A percentile compares a stretch with the other conserved stretches of the same genome.
Evolutionary conservation across 208 protist genomes (phyloP).

Genomic region (Trichomonas gallinae): DNA sequence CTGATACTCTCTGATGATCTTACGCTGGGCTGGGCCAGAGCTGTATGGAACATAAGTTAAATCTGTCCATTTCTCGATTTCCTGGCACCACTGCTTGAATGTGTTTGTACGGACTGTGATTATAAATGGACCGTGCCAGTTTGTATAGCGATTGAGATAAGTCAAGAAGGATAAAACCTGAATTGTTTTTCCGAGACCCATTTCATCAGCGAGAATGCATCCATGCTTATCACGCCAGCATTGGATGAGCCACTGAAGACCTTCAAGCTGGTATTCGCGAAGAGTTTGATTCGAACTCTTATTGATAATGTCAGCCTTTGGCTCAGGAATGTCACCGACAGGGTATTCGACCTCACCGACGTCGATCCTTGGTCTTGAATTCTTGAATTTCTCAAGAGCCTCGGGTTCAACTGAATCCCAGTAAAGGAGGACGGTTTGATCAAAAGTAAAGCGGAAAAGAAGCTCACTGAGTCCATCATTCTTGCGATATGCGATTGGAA

Average conservation of each 20-base stretch:
- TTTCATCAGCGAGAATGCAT: conserved; percentile 91
- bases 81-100: conserved; percentile 16
- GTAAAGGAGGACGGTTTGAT: not conserved
- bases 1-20: not conserved
- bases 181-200: conserved; percentile 49
- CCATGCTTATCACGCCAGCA: conserved; percentile 75
- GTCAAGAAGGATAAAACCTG: conserved; percentile 19
- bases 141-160: not conserved
- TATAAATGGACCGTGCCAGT: conserved; percentile 16
- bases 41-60: conserved; percentile 8
- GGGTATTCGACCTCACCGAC: not conserved
- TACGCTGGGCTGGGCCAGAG: not conserved
- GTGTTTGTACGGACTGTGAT: not conserved
- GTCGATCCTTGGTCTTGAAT: no score
- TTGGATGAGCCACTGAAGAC: conserved; percentile 78
- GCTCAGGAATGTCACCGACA: not conserved
- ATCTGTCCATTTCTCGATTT: conserved; percentile 25
- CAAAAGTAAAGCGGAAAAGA: not conserved
- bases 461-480: not conserved
- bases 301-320: not conserved
- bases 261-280: not conserved
- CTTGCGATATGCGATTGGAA: not conserved
- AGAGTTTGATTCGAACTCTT: not conserved
- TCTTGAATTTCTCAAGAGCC: not conserved
- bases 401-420: not conserved